phyloP scores from a whole-genome alignment of 495 filamentous ascomycete genomes.

The Hyaloscypha hepaticicola region DNA sequence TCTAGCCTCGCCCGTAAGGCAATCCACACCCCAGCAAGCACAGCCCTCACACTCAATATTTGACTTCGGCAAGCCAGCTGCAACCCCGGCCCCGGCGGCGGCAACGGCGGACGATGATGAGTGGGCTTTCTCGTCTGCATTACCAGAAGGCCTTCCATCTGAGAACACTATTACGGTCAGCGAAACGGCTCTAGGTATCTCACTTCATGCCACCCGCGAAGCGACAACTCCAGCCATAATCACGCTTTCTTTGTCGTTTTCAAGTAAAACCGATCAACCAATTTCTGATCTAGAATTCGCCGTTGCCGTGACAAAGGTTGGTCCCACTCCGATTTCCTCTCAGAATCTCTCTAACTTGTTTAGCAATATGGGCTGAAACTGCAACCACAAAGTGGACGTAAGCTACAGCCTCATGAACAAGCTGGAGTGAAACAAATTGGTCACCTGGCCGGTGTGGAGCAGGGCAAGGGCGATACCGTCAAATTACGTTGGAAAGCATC shows the following conservation, averaged over 20 bases:
- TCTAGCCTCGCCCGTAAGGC: conserved; percentile 52
- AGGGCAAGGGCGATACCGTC: conserved; percentile 68
- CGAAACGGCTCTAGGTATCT: conserved; percentile 50
- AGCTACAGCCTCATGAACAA: conserved; percentile 68
- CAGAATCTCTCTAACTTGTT: conserved; percentile 5
- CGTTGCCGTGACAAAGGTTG: conserved; percentile 88
- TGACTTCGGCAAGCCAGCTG: conserved; percentile 26
- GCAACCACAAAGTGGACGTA: conserved; percentile 77
- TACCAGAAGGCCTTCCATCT: conserved; percentile 52
- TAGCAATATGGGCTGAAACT: conserved; percentile 80
- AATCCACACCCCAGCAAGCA: conserved; percentile 40
- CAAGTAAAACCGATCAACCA: conserved; percentile 68
- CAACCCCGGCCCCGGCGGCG: conserved; percentile 36
- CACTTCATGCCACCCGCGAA: conserved; percentile 46
- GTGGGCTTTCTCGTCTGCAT: conserved; percentile 88
- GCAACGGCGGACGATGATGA: conserved; percentile 72
- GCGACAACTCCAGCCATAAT: conserved; percentile 45
- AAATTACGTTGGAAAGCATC: conserved; percentile 87
- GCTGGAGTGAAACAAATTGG: conserved; percentile 83
- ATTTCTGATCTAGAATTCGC: conserved; percentile 85
- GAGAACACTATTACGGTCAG: conserved; percentile 49
- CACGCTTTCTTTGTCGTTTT: conserved; percentile 67
- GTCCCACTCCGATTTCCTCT: background rate
- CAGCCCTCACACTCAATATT: conserved; percentile 27
- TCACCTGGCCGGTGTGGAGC: conserved; percentile 67